A percentile compares a stretch with the other conserved stretches of the same genome.
Conservation (phyloP, 768 basidiomycete genomes). For the Trametes elegans region DNA sequence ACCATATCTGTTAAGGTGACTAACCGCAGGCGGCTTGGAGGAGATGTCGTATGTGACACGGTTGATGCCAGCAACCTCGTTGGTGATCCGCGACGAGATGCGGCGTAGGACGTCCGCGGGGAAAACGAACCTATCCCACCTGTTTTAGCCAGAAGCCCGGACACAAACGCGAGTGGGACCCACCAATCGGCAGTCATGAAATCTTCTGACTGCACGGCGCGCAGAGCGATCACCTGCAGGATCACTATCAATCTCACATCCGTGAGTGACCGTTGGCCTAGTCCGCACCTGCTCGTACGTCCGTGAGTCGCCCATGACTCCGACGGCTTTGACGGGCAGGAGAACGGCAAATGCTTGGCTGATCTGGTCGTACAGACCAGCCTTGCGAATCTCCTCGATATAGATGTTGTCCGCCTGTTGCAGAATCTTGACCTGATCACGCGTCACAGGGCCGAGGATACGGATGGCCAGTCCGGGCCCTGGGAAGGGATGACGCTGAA, state of each 20-base stretch:
- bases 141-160: neutral
- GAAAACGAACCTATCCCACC: constrained; percentile 79
- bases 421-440: constrained; percentile 86
- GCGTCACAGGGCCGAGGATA: constrained; percentile 92
- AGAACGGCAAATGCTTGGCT: constrained; percentile 96
- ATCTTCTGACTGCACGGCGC: constrained; percentile 97
- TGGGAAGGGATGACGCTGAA: constrained; percentile 97
- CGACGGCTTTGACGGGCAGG: constrained; percentile 94
- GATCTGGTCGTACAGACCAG: constrained; percentile 89
- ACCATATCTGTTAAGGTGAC: constrained; percentile 25
- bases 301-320: constrained; percentile 94
- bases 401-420: constrained; percentile 94
- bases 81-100: constrained; percentile 96
- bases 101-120: constrained; percentile 84
- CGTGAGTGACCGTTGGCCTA: neutral
- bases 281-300: constrained; percentile 86
- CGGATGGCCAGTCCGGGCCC: constrained; percentile 98
- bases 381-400: constrained; percentile 95
- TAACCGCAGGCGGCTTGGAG: constrained; percentile 91
- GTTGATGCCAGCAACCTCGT: constrained; percentile 96
- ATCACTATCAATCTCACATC: neutral
- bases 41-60: constrained; percentile 96
- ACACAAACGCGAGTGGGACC: constrained; percentile 25
- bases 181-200: constrained; percentile 99
- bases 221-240: constrained; percentile 80